Percentiles rank a stretch among this genome's conserved stretches.
phyloP scores from a whole-genome alignment of 139 green algal genomes.

The Chlamydomonas sp. region DNA sequence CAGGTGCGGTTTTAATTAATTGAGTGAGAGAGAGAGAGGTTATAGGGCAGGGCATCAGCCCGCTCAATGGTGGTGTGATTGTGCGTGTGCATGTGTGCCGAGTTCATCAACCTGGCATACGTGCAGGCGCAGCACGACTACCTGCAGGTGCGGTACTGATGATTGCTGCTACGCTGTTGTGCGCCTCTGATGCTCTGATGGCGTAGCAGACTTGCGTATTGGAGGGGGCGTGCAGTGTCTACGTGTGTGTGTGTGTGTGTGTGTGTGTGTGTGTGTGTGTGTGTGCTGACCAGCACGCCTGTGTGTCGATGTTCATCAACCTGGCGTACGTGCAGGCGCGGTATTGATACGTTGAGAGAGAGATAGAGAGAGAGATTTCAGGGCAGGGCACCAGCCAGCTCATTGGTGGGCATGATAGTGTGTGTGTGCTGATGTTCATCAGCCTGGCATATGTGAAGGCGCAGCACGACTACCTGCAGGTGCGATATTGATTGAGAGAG shows the following conservation, averaged over 20 bases:
- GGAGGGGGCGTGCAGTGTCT: not conserved
- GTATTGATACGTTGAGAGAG: conserved; percentile 70
- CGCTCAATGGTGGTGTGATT: not conserved
- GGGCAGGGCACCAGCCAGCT: not conserved
- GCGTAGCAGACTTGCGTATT: not conserved
- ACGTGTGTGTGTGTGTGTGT: too few species aligned
- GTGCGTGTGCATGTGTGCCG: too few species aligned
- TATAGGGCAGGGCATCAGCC: not conserved
- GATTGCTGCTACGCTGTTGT: not conserved
- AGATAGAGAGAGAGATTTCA: not conserved
- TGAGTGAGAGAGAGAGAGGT: not conserved
- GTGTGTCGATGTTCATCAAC: conserved; percentile 91
- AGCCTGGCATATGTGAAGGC: conserved; percentile 91
- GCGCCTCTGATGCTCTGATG: not conserved
- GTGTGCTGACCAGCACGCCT: too few species aligned
- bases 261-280: too few species aligned
- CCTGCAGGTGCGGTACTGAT: too few species aligned
- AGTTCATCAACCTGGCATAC: conserved; percentile 93
- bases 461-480: conserved; percentile 85
- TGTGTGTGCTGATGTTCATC: too few species aligned
- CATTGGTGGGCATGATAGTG: not conserved
- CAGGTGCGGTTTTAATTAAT: too few species aligned
- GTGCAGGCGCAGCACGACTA: conserved; percentile 91
- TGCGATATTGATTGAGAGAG: too few species aligned
- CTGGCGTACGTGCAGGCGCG: conserved; percentile 91